These are phyloP conservation scores for Detonula confervacea DNA, from an alignment of 352 stramenopile species.

Conservation along the genomic window DNA sequence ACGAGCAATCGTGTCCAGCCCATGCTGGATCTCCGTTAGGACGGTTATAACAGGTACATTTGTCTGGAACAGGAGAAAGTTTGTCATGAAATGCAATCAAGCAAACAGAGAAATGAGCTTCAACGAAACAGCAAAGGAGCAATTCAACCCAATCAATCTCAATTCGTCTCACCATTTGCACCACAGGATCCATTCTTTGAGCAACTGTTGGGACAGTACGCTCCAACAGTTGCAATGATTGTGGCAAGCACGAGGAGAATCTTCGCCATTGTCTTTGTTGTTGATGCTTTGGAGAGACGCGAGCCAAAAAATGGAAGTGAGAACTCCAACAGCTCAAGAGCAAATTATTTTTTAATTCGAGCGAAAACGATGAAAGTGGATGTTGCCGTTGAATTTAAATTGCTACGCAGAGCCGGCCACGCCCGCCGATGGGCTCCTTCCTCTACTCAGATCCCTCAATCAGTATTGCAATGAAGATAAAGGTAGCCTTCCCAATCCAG, in stretches of 20 bases:
- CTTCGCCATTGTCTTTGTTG: conserved; percentile 20
- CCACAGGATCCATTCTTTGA: conserved; percentile 84
- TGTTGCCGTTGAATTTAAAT: too few relatives aligned
- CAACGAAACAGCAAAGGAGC: not conserved
- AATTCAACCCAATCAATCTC: not conserved
- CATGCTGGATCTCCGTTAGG: conserved; percentile 78
- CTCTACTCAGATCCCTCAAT: too few relatives aligned
- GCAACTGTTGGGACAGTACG: conserved; percentile 81
- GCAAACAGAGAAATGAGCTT: too few relatives aligned
- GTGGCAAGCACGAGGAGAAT: conserved; percentile 32
- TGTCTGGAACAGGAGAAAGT: too few relatives aligned
- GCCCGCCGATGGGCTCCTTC: too few relatives aligned
- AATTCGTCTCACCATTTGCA: conserved; percentile 58
- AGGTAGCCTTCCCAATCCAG: too few relatives aligned
- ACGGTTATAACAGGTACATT: conserved; percentile 50
- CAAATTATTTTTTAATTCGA: conserved; percentile 16
- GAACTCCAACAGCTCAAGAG: not conserved
- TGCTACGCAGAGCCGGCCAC: too few relatives aligned
- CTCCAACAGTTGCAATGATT: conserved; percentile 24
- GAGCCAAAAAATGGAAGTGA: conserved; percentile 7
- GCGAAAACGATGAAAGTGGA: not conserved
- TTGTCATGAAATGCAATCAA: too few relatives aligned
- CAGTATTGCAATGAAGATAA: too few relatives aligned
- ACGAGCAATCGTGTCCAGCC: conserved; percentile 79
- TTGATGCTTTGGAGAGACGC: not conserved